phyloP scores from a whole-genome alignment of 257 asterid genomes.

The Plantago major region DNA sequence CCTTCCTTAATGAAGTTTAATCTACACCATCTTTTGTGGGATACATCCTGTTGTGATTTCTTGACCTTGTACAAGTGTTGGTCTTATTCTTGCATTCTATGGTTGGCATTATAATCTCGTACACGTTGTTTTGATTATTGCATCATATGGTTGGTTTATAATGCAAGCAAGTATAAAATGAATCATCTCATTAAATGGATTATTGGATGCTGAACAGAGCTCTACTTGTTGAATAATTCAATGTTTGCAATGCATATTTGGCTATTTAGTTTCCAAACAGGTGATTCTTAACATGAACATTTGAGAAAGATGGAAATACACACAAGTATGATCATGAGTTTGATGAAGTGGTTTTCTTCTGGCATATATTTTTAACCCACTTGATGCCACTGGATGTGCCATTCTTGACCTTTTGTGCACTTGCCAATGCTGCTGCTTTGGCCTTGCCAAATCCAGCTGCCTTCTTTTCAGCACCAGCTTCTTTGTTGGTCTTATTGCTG shows the following conservation, averaged over 20 bases:
- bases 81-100: too few relatives aligned
- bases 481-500: constrained; percentile 30
- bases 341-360: constrained; percentile 52
- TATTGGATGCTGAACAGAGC: background rate
- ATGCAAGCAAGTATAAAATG: background rate
- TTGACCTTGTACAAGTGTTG: constrained; percentile 6
- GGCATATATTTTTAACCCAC: constrained; percentile 72
- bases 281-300: background rate
- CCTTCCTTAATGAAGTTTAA: background rate
- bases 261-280: background rate
- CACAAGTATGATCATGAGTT: background rate
- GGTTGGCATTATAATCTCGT: too few relatives aligned
- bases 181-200: background rate
- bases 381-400: constrained; percentile 54
- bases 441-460: constrained; percentile 59
- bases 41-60: background rate
- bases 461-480: constrained; percentile 31
- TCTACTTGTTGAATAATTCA: background rate
- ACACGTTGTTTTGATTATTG: too few relatives aligned
- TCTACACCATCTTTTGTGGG: background rate
- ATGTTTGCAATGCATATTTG: background rate
- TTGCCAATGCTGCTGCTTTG: constrained; percentile 51
- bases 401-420: constrained; percentile 61
- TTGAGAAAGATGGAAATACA: background rate
- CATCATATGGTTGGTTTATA: too few relatives aligned